Evolutionary conservation across 148 eudicot species (phyloP).

Genomic region (Vaccinium macrocarpon): DNA sequence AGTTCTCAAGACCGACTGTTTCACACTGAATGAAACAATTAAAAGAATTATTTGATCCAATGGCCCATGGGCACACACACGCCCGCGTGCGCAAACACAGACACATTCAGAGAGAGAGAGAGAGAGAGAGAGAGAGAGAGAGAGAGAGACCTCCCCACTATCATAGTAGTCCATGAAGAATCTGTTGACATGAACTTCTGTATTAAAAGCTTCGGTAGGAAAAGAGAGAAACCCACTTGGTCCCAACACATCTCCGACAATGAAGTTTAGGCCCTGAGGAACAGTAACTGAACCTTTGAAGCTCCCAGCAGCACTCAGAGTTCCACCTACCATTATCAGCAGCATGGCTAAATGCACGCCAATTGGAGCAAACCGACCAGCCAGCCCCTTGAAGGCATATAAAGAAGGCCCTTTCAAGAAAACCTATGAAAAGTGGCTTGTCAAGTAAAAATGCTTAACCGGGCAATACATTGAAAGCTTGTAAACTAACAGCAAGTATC

Average conservation of each 20-base stretch:
- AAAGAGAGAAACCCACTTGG: conserved; percentile 83
- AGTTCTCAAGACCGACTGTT: conserved; percentile 1
- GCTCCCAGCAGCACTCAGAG: conserved; percentile 92
- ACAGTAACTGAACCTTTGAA: conserved; percentile 86
- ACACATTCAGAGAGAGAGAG: not conserved
- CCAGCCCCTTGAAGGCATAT: conserved; percentile 91
- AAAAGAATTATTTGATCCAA: not conserved
- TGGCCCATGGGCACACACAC: not conserved
- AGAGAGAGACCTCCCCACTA: conserved; percentile 76
- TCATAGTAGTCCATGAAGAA: conserved; percentile 92
- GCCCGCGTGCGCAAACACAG: no score
- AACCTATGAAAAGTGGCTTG: conserved; percentile 39
- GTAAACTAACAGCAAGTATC: not conserved
- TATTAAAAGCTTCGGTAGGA: conserved; percentile 75
- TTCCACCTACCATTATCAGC: conserved; percentile 89
- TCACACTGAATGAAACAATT: not conserved
- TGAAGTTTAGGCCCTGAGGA: conserved; percentile 92
- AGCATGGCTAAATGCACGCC: conserved; percentile 93
- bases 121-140: not conserved
- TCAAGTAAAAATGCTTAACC: not conserved
- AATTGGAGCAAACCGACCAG: conserved; percentile 92
- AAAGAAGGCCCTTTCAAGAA: conserved; percentile 85
- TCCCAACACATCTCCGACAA: conserved; percentile 81
- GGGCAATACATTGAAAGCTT: not conserved
- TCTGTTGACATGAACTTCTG: conserved; percentile 85